Evolutionary conservation across 805 yeast genomes (phyloP).

Genomic region (Metschnikowia shivogae): DNA sequence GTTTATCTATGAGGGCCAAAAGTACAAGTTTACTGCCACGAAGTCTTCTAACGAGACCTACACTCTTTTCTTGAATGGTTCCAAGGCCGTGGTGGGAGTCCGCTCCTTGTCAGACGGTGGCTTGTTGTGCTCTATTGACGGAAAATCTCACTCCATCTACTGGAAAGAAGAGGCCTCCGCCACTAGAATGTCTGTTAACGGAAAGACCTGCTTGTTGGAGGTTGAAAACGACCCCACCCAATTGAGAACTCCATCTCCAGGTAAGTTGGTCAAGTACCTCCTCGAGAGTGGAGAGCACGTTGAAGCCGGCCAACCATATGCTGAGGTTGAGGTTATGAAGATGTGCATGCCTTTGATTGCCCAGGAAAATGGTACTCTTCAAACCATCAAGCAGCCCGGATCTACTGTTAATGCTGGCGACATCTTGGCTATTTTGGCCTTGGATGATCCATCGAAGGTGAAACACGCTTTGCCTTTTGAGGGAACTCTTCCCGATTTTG

Average conservation of each 20-base stretch:
- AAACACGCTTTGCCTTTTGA: slow-evolving; percentile 95
- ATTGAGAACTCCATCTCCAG: slow-evolving; percentile 97
- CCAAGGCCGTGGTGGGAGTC: slow-evolving; percentile 82
- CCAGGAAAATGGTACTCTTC: slow-evolving; percentile 89
- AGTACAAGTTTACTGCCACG: slow-evolving; percentile 94
- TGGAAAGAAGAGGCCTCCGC: slow-evolving; percentile 98
- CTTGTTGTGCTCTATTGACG: slow-evolving; percentile 78
- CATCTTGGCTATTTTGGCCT: slow-evolving; percentile 86
- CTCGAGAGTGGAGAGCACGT: slow-evolving; percentile 96
- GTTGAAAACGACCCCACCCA: slow-evolving; percentile 98
- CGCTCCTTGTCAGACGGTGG: slow-evolving; percentile 95
- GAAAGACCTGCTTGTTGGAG: slow-evolving; percentile 91
- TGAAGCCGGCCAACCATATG: slow-evolving; percentile 86
- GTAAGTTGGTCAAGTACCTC: slow-evolving; percentile 88
- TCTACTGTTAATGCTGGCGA: slow-evolving; percentile 97
- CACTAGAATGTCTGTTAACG: slow-evolving; percentile 90
- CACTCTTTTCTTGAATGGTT: slow-evolving; percentile 89
- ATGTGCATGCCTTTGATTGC: slow-evolving; percentile 98
- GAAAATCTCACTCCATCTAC: slow-evolving; percentile 90
- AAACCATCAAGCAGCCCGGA: slow-evolving; percentile 95
- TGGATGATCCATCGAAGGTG: slow-evolving; percentile 96
- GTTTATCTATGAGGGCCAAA: slow-evolving; percentile 89
- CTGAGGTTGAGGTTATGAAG: slow-evolving; percentile 99
- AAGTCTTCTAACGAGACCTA: slow-evolving; percentile 82
- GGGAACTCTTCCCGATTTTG: slow-evolving; percentile 87